phyloP scores from a whole-genome alignment of 2,329 filamentous ascomycete species.

The Venturia asperata region DNA sequence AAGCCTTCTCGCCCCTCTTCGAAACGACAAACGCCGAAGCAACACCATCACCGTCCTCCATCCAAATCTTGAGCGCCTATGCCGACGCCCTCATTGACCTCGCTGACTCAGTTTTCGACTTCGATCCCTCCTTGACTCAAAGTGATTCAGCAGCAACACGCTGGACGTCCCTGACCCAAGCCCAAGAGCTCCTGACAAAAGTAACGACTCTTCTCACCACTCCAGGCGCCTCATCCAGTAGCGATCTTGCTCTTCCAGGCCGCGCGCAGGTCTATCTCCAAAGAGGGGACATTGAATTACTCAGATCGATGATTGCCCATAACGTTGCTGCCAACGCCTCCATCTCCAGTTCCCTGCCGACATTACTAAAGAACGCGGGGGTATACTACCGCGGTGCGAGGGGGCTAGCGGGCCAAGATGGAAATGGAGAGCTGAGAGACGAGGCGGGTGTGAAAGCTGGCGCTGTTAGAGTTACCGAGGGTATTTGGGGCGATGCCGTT shows the following conservation, averaged over 20 bases:
- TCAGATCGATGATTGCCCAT: not conserved
- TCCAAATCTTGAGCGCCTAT: slow-evolving; percentile 46
- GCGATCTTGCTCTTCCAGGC: not conserved
- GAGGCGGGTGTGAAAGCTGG: not conserved
- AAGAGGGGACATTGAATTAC: slow-evolving; percentile 12
- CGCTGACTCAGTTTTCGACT: slow-evolving; percentile 41
- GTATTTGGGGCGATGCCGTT: not conserved
- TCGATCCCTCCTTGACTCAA: slow-evolving; percentile 16
- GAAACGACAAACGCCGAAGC: slow-evolving; percentile 19
- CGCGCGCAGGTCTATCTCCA: slow-evolving; percentile 14
- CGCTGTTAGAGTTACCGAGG: not conserved
- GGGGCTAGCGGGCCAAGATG: slow-evolving; percentile 15
- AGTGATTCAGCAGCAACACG: not conserved
- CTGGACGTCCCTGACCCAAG: slow-evolving; percentile 12
- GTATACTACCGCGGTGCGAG: slow-evolving; percentile 18
- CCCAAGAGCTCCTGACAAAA: slow-evolving; percentile 8
- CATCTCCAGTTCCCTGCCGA: not conserved
- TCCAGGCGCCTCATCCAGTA: not conserved
- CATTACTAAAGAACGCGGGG: slow-evolving; percentile 16
- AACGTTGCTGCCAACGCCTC: not conserved
- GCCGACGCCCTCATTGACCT: slow-evolving; percentile 51
- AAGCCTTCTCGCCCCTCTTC: slow-evolving; percentile 30
- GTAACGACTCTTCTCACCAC: not conserved
- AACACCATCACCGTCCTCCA: slow-evolving; percentile 31
- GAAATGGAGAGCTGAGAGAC: slow-evolving; percentile 1